Base-by-base conservation (phyloP, 2,329 filamentous ascomycete species). In the Microascus cirrosus region DNA sequence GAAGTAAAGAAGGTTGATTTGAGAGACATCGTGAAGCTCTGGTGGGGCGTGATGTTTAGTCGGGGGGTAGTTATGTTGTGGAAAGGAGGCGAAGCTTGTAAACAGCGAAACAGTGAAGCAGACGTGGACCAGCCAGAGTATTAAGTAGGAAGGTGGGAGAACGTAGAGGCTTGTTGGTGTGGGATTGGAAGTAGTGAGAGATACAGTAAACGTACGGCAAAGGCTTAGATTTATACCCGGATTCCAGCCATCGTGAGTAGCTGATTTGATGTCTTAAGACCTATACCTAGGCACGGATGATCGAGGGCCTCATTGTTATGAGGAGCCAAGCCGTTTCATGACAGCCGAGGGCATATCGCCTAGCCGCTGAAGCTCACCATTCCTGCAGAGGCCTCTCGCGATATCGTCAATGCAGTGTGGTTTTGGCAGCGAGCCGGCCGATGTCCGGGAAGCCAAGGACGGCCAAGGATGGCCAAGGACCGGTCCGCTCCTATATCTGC, bases 1-100 rank as follows among this genome's bases (percentile, higher is more conserved):
- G 75, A 71, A 66, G 81, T 68, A 62, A 71, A 61, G 60, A 74
- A 32, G 60, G 70, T 51, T 55, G 62, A 62, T 62, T 70, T 71
- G 65, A 68, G 60, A 57, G 64, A 62, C 66, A 71, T 72, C 28
- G 58, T 68, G 62, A 11, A 20, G 28, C 11, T 35, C 6, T 56
- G 12, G 24, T 25, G n/a, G 25, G 15, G 3, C 22, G 11, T 35
- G 55, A 28, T 1, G 25, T 51, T 50, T 22, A 24, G 35, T 18
- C 13, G 55, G 45, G 7, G 45, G 22, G 22, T 20, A 22, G 5
- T 50, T 22, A 24, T 24, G 18, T 50, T 20, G 8, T 8, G n/a
- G 45, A 24, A n/a, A 22, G n/a, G 11, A 24, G 45, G n/a, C 6
- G 12, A 34, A n/a, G 20, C 1, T 4, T 53, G 10, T 34, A 52